A percentile compares a stretch with the other conserved stretches of the same genome.
phyloP scores from a whole-genome alignment of 1,284 basidiomycete species.

The Marasmius tenuissimus region DNA sequence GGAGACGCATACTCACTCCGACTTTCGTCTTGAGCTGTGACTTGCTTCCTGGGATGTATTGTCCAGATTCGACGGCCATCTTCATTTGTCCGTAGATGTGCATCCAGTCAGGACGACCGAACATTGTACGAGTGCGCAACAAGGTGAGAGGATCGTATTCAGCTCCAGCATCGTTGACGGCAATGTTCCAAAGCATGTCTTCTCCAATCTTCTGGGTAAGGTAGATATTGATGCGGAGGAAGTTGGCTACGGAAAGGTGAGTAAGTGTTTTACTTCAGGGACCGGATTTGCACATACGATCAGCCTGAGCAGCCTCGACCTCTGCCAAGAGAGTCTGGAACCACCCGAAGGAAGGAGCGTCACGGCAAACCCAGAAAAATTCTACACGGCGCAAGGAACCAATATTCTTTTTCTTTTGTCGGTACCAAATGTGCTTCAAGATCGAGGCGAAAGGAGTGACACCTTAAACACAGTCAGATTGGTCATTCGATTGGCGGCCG shows the following conservation, averaged over 20 bases:
- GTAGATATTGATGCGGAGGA: slow-evolving; percentile 88
- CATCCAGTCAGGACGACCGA: slow-evolving; percentile 86
- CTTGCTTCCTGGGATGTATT: slow-evolving; percentile 76
- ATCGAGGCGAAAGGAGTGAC: slow-evolving; percentile 91
- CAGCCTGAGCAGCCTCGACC: slow-evolving; percentile 81
- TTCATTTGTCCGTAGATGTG: slow-evolving; percentile 72
- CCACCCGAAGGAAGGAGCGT: slow-evolving; percentile 90
- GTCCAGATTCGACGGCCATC: slow-evolving; percentile 74
- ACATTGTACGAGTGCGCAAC: slow-evolving; percentile 82
- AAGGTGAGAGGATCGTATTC: slow-evolving; percentile 85
- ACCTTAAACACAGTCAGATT: slow-evolving; percentile 38
- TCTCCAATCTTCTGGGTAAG: slow-evolving; percentile 83
- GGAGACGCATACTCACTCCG: slow-evolving; percentile 50
- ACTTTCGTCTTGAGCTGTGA: slow-evolving; percentile 80
- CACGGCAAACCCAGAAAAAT: slow-evolving; percentile 90
- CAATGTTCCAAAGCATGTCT: slow-evolving; percentile 89
- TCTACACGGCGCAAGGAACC: slow-evolving; percentile 82
- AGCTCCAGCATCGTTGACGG: slow-evolving; percentile 80
- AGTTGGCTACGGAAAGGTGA: slow-evolving; percentile 60
- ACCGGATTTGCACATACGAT: slow-evolving; percentile 56
- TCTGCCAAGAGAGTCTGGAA: slow-evolving; percentile 85
- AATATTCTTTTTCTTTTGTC: slow-evolving; percentile 73
- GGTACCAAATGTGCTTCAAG: slow-evolving; percentile 92
- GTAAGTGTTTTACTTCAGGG: slow-evolving; percentile 4
- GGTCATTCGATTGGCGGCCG: not conserved